A percentile compares a stretch with the other conserved stretches of the same genome.
These are phyloP conservation scores for Arthonia radiata DNA, from an alignment of 495 filamentous ascomycete genomes.

Conservation along the genomic window DNA sequence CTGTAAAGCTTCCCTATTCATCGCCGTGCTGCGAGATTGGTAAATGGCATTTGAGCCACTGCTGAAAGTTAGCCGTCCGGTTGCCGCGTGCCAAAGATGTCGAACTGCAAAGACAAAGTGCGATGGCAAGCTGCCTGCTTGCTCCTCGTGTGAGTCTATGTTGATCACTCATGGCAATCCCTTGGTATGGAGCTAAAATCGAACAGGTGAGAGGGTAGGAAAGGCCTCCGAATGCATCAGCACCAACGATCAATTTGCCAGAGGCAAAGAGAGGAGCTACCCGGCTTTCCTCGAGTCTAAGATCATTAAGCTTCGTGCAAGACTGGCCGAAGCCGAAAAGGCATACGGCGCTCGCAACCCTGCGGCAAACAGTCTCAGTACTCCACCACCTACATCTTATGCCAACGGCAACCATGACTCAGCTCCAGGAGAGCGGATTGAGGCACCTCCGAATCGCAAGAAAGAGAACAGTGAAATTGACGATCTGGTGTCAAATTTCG, in stretches of 20 bases:
- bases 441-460: conserved; percentile 2
- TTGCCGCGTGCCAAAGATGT: conserved; percentile 82
- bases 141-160: not conserved
- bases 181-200: too few species aligned
- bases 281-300: conserved; percentile 75
- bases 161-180: conserved; percentile 6
- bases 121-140: conserved; percentile 60
- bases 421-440: conserved; percentile 1
- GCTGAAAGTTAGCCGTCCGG: conserved; percentile 70
- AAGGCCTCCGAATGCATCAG: conserved; percentile 67
- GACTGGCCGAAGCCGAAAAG: conserved; percentile 34
- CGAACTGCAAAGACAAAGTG: conserved; percentile 77
- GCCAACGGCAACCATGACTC: conserved; percentile 3
- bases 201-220: conserved; percentile 69
- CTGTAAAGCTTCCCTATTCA: too few species aligned
- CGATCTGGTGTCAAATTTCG: conserved; percentile 30
- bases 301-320: conserved; percentile 62
- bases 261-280: conserved; percentile 83
- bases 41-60: conserved; percentile 43
- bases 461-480: conserved; percentile 55
- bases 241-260: conserved; percentile 78
- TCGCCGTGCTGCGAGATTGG: too few species aligned
- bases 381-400: conserved; percentile 19
- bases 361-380: conserved; percentile 32
- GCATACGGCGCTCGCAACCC: too few species aligned